Evolutionary conservation across 108 stramenopile species (phyloP), one percentile per base, ranked within the genome.

Genomic region (Discostella stelligeroides): DNA sequence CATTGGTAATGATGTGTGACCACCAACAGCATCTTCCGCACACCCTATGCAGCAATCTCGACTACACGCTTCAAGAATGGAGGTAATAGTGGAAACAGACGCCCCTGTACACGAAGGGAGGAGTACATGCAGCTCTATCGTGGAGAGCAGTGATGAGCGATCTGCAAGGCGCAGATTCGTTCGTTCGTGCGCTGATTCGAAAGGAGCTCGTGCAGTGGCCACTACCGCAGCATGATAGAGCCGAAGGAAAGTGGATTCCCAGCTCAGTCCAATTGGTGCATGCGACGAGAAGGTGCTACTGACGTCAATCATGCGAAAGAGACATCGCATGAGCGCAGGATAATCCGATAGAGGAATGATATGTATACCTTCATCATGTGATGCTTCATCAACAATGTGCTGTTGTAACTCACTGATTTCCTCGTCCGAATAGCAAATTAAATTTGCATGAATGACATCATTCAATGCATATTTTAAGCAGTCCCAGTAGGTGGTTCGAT

Each of bases 331-430:
- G 53, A 76, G 55, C 21, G 75, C 75, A 49, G 75, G 75, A 63
- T 63, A 76, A 46, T 76, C 75, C 24, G 75, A 68, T 25, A 59
- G 37, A 47, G 75, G 67, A 57, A 76, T 76, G 17, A 76, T 63
- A 46, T 63, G 43, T 29, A 68, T 21, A 41, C 75, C 55, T 57
- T 68, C 67, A 61, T 68, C 68, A 17, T 10, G 13, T 38, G 15
- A 49, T 18, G 46, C 58, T 21, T 74, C 64, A 9, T 68, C n/a
- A 17, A 51, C 40, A 13, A 63, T 41, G 9, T 34, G 37, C 40
- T 64, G 34, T 50, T 18, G 38, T 14, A 24, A 23, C 23, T 28
- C 23, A 10, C 24, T 47, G 1, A 9, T 56, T 41, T 25, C 59
- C 8, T 58, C 53, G 5, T 40, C 24, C 1, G 62, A 18, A 57